Evolutionary conservation across 1,284 basidiomycete species (phyloP), one percentile per base, ranked within the genome.

Genomic region (Sporisorium scitamineum): DNA sequence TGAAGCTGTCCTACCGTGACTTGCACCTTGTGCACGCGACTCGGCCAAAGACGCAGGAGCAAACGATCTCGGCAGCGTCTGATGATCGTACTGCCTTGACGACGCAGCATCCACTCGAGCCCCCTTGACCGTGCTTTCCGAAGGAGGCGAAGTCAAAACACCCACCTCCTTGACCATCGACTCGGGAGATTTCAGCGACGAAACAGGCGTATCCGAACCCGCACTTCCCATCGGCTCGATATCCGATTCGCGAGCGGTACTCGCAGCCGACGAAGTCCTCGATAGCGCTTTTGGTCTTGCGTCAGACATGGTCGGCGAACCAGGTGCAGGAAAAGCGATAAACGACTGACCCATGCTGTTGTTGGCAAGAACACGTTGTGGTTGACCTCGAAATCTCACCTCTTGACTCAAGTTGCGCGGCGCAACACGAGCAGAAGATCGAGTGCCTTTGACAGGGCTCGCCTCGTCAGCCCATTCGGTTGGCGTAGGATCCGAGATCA

Each of bases 391-490:
- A 20, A 69, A 74, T 13, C 59, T 26, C 2, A 74, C 62, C 45
- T 74, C 61, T 3, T 74, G 54, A 47, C 61, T 47, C 16, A 73
- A 22, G 10, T 47, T 41, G 39, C 48, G 37, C 10, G 32, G 29
- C n/a, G 50, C n/a, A n/a, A n/a, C n/a, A n/a, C n/a, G n/a, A n/a
- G n/a, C n/a, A n/a, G 13, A 2, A 20, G 32, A 34, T 8, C 32
- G 6, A 13, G 10, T 3, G 32, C 32, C 39, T n/a, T 53, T 52
- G 20, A 44, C 34, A 9, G 59, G 52, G 16, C 54, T 32, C 20
- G 32, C 4, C 10, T 70, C 72, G 22, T 75, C 72, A 0, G 72
- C 72, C 72, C 72, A 75, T 11, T 66, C 61, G 34, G 72, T 67
- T 1, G 72, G 67, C 10, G 48, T 34, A 0, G 72, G 72, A 42